Evolutionary conservation across 2,329 filamentous ascomycete species (phyloP).

Genomic region (Aaosphaeria pasadenensis): DNA sequence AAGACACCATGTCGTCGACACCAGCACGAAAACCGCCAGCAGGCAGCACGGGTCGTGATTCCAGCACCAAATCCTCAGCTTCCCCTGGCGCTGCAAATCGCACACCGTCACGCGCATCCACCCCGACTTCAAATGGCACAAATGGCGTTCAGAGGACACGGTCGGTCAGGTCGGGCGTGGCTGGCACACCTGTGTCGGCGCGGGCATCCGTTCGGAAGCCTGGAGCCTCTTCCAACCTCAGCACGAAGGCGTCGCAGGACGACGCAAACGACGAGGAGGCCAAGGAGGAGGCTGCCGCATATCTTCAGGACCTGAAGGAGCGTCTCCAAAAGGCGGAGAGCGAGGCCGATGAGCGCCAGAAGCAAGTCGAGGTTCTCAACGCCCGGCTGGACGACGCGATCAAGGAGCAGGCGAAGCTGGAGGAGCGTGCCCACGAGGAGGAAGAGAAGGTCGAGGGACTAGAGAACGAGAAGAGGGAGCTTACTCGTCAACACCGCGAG

Average conservation of each 20-base stretch:
- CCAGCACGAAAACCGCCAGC: constrained; percentile 34
- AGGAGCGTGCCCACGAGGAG: constrained; percentile 83
- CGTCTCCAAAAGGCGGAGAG: constrained; percentile 78
- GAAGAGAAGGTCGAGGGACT: constrained; percentile 80
- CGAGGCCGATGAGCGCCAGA: constrained; percentile 73
- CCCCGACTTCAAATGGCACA: constrained; percentile 22
- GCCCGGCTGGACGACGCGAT: constrained; percentile 80
- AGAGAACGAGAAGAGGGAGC: constrained; percentile 80
- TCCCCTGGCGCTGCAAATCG: constrained; percentile 31
- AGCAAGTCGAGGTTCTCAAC: constrained; percentile 82
- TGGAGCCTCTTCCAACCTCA: constrained; percentile 28
- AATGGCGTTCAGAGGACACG: constrained; percentile 28
- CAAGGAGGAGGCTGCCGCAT: constrained; percentile 73
- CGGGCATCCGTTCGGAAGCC: constrained; percentile 38
- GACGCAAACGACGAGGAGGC: constrained; percentile 57
- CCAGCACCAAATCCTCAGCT: constrained; percentile 19
- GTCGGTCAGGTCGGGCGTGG: constrained; percentile 27
- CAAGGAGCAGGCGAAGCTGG: constrained; percentile 78
- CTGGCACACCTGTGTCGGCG: constrained; percentile 37
- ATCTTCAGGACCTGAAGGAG: constrained; percentile 81
- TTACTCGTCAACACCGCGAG: constrained; percentile 79
- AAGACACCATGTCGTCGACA: constrained; percentile 29
- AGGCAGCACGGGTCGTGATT: constrained; percentile 21
- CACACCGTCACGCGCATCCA: constrained; percentile 29
- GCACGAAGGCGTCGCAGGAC: constrained; percentile 33